Conservation (phyloP, 2,329 filamentous ascomycete genomes). For the Cladophialophora psammophila region DNA sequence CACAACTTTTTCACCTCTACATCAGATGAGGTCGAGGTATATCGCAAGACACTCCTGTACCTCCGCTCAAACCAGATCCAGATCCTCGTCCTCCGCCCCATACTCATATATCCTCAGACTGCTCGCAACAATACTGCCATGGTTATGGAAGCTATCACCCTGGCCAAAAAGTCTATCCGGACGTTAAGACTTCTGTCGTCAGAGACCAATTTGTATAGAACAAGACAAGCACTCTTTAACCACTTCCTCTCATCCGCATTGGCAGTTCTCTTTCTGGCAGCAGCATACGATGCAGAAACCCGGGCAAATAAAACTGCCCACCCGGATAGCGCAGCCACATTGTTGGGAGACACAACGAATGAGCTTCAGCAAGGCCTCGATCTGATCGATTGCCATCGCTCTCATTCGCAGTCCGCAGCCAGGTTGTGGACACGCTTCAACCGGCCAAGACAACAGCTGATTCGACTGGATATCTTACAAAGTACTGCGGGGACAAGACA, state of each 20-base stretch:
- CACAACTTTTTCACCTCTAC: conserved; percentile 11
- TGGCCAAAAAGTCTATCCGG: conserved; percentile 22
- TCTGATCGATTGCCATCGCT: conserved; percentile 19
- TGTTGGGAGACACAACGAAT: conserved; percentile 3
- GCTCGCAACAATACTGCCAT: conserved; percentile 13
- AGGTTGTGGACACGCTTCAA: conserved; percentile 15
- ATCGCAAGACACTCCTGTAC: conserved; percentile 21
- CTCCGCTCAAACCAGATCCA: conserved; percentile 23
- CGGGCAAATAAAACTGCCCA: neutral
- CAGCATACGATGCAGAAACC: conserved; percentile 21
- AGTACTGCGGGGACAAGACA: neutral
- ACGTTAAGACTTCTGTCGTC: conserved; percentile 3
- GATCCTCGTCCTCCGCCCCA: conserved; percentile 24
- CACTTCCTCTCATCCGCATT: conserved; percentile 22
- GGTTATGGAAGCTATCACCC: conserved; percentile 13
- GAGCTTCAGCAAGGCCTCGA: conserved; percentile 22
- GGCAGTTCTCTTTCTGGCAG: conserved; percentile 21
- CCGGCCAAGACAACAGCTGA: conserved; percentile 18
- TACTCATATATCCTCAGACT: conserved; percentile 22
- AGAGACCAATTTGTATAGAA: conserved; percentile 17
- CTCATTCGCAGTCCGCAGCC: conserved; percentile 13
- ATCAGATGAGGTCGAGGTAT: conserved; percentile 12
- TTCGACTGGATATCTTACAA: conserved; percentile 17
- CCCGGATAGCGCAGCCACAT: neutral
- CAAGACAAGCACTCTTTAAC: conserved; percentile 22